These are phyloP conservation scores for Pseudonitzschia pungens DNA, from an alignment of 108 stramenopile genomes.

Conservation along the genomic window DNA sequence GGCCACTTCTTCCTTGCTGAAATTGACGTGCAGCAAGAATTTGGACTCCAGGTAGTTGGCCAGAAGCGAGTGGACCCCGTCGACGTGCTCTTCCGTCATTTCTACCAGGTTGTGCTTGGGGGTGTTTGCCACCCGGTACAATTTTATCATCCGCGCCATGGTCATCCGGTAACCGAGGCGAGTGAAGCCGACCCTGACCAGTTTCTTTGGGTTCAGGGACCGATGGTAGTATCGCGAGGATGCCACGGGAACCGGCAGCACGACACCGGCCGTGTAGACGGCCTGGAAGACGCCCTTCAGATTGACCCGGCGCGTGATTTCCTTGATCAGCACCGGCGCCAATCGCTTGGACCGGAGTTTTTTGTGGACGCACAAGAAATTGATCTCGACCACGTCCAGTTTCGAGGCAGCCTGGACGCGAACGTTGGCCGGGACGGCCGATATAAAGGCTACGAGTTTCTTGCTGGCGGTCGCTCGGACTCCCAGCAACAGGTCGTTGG, in stretches of 20 bases:
- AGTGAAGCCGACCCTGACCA: conserved; percentile 93
- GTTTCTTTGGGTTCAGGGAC: conserved; percentile 92
- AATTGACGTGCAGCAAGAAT: conserved; percentile 78
- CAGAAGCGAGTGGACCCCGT: conserved; percentile 75
- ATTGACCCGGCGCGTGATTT: conserved; percentile 97
- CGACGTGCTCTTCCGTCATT: conserved; percentile 84
- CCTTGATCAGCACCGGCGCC: conserved; percentile 99
- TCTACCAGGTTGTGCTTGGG: conserved; percentile 46
- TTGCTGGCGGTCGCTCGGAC: conserved; percentile 76
- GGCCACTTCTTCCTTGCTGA: conserved; percentile 85
- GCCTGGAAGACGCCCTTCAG: conserved; percentile 92
- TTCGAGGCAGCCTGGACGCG: conserved; percentile 50
- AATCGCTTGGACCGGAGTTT: conserved; percentile 94
- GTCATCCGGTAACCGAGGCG: conserved; percentile 88
- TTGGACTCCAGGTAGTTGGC: conserved; percentile 71
- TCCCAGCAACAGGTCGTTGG: conserved; percentile 83
- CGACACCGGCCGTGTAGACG: conserved; percentile 98
- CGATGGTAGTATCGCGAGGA: conserved; percentile 95
- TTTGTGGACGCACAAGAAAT: conserved; percentile 99
- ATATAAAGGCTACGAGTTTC: conserved; percentile 95
- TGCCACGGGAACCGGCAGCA: conserved; percentile 92
- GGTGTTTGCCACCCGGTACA: conserved; percentile 78
- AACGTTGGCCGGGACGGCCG: conserved; percentile 88
- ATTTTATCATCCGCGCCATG: conserved; percentile 89
- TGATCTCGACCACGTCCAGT: conserved; percentile 89